These are phyloP conservation scores for Akanthomyces uredinophilus DNA, from an alignment of 2,329 filamentous ascomycete species.

Conservation along the genomic window DNA sequence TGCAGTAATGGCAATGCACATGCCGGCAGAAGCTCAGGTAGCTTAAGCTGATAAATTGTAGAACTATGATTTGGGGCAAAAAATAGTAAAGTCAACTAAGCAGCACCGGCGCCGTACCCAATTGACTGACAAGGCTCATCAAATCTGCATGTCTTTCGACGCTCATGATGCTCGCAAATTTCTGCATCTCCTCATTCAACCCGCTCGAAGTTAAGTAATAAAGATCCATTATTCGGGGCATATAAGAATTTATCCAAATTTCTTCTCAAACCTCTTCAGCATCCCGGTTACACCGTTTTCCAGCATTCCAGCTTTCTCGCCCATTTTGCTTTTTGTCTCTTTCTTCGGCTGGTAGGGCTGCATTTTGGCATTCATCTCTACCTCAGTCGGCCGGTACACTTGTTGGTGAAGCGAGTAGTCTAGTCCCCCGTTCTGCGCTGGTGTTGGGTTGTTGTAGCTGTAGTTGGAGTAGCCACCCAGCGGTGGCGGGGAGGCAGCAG, in stretches of 20 bases:
- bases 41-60: neutral
- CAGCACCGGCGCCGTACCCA: neutral
- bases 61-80: neutral
- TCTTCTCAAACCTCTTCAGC: constrained; percentile 76
- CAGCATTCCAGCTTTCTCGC: constrained; percentile 59
- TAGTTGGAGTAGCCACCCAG: constrained; percentile 55
- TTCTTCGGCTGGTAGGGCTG: constrained; percentile 39
- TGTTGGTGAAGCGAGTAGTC: constrained; percentile 64
- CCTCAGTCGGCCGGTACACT: constrained; percentile 63
- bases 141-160: neutral
- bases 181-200: neutral
- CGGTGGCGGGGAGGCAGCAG: constrained; percentile 37
- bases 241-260: constrained; percentile 44
- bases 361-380: constrained; percentile 39
- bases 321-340: constrained; percentile 49
- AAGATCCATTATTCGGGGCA: neutral
- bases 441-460: constrained; percentile 31
- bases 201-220: neutral
- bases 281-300: constrained; percentile 68
- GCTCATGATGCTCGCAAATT: neutral
- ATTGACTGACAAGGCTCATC: neutral
- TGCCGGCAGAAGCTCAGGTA: too few species aligned
- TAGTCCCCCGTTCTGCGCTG: constrained; percentile 19
- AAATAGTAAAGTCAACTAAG: neutral
- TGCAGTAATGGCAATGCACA: too few species aligned